phyloP scores from a whole-genome alignment of 2,329 filamentous ascomycete species.

The Rutstroemia sp. region DNA sequence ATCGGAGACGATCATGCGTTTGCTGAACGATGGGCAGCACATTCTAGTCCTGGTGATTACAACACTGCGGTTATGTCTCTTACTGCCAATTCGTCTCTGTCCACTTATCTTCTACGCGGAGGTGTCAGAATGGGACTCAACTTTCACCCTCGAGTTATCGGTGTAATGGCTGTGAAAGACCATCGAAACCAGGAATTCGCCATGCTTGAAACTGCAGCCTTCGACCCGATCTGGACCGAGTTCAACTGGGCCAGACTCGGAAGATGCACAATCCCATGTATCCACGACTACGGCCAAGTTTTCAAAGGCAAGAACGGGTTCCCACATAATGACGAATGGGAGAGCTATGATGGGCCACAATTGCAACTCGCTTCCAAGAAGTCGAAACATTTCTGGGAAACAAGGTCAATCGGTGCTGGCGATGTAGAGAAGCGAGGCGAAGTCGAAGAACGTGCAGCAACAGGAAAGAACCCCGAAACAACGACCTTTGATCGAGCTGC shows the following conservation, averaged over 20 bases:
- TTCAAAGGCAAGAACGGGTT: slow-evolving; percentile 41
- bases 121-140: slow-evolving; percentile 51
- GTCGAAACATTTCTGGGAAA: slow-evolving; percentile 23
- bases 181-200: slow-evolving; percentile 44
- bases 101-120: slow-evolving; percentile 46
- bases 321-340: slow-evolving; percentile 44
- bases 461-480: background rate
- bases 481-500: slow-evolving; percentile 19
- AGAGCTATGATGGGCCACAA: slow-evolving; percentile 40
- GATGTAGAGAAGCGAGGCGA: slow-evolving; percentile 11
- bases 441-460: slow-evolving; percentile 13
- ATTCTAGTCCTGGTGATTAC: slow-evolving; percentile 45
- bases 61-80: slow-evolving; percentile 51
- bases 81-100: slow-evolving; percentile 46
- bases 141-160: slow-evolving; percentile 47
- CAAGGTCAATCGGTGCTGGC: slow-evolving; percentile 11
- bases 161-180: slow-evolving; percentile 50
- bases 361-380: slow-evolving; percentile 26
- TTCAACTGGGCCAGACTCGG: slow-evolving; percentile 47
- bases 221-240: slow-evolving; percentile 51
- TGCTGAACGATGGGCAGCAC: slow-evolving; percentile 48
- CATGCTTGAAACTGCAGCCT: slow-evolving; percentile 50
- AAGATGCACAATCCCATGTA: slow-evolving; percentile 45
- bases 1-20: slow-evolving; percentile 43
- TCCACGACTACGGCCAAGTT: slow-evolving; percentile 44